Base-by-base conservation (phyloP, 176 grass and related monocot species). In the Stipa capillata region DNA sequence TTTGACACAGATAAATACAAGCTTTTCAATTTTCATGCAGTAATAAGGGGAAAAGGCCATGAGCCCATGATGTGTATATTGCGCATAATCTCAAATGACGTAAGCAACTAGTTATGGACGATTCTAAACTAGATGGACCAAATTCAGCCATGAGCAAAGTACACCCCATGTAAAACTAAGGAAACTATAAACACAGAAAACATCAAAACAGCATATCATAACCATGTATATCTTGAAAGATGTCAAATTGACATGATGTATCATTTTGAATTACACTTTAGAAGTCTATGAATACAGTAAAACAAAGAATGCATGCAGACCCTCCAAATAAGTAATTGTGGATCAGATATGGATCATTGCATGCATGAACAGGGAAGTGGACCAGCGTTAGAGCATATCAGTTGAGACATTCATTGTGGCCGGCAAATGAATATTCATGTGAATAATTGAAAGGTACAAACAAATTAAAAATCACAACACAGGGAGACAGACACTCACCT, bases 401-500 rank as follows among this genome's bases (percentile, higher is more conserved):
- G 27, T 60, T 73, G 44, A 59, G 41, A 54, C 35, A 82, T n/a
- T 8, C 29, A 82, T 29, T 60, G 28, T 33, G 17, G n/a, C n/a
- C n/a, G n/a, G 39, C 31, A 29, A 72, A n/a, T 42, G 23, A 25
- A 56, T 52, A 77, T n/a, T 62, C 32, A 37, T 45, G 61, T 29
- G 16, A 73, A 74, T 28, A 74, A 23, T 10, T 78, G 57, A 64
- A 78, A 49, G 6, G 20, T 29, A 39, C 12, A 76, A 40, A 7
- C n/a, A 70, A 79, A 45, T 57, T 27, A 79, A 44, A 48, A 16
- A 83, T 49, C 54, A 70, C 21, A 60, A 49, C 41, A 68, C 39
- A 16, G 9, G 33, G 9, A 69, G 45, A 12, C 21, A 73, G 34
- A 79, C 16, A 20, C 61, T 87, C 57, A 99, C 97, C 92, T 99